Evolutionary conservation across 1,139 yeast genomes (phyloP).

Genomic region (Blastobotrys petasosporus): DNA sequence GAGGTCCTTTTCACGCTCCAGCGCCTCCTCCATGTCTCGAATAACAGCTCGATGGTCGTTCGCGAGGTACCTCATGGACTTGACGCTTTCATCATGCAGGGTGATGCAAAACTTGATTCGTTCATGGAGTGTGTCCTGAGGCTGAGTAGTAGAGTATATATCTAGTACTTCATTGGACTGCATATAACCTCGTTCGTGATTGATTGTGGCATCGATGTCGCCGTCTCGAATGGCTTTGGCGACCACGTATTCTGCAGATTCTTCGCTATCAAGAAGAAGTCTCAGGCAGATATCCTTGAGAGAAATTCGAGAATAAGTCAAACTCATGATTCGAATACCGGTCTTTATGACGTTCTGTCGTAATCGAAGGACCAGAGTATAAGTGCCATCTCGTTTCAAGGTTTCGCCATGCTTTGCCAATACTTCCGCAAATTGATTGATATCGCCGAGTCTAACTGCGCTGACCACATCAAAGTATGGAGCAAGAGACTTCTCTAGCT

Average conservation of each 20-base stretch:
- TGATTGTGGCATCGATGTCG: constrained; percentile 90
- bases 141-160: constrained; percentile 80
- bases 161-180: constrained; percentile 83
- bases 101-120: constrained; percentile 89
- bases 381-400: constrained; percentile 73
- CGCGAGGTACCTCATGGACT: constrained; percentile 88
- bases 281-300: constrained; percentile 87
- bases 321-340: constrained; percentile 88
- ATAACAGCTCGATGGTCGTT: constrained; percentile 44
- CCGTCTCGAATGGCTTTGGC: constrained; percentile 97
- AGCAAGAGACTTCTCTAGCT: constrained; percentile 52
- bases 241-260: constrained; percentile 93
- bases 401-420: constrained; percentile 55
- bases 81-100: constrained; percentile 86
- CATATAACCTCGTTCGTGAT: constrained; percentile 88
- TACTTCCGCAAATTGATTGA: constrained; percentile 73
- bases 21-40: constrained; percentile 52
- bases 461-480: constrained; percentile 86
- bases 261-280: constrained; percentile 87
- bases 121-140: constrained; percentile 85
- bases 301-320: constrained; percentile 86
- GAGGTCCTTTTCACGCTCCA: constrained; percentile 50
- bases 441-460: constrained; percentile 90
- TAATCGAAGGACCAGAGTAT: constrained; percentile 77
- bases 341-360: constrained; percentile 98